Percentiles rank a stretch among this genome's conserved stretches.
Conservation (phyloP, 805 yeast species). For the Starmerella cellae region DNA sequence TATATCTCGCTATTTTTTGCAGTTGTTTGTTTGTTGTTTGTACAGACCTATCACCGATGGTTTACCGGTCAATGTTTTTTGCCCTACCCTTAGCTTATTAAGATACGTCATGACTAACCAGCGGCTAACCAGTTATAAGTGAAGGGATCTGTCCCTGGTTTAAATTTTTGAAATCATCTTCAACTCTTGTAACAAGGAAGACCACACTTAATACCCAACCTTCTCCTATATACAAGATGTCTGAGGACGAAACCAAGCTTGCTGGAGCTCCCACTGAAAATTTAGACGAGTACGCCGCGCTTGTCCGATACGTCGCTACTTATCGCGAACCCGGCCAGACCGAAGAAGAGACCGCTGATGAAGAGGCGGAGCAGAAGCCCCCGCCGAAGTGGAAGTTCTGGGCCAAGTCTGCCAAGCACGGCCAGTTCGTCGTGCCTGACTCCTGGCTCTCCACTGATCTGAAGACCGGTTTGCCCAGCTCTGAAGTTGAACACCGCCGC, state of each 20-base stretch:
- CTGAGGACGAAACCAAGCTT: slow-evolving; percentile 22
- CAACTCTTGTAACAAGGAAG: slow-evolving; percentile 17
- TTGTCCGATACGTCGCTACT: slow-evolving; percentile 28
- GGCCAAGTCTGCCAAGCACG: slow-evolving; percentile 39
- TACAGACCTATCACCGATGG: slow-evolving; percentile 13
- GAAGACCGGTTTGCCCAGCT: slow-evolving; percentile 56
- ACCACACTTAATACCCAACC: slow-evolving; percentile 17
- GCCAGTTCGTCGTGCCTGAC: slow-evolving; percentile 47
- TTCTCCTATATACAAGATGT: slow-evolving; percentile 23
- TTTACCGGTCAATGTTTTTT: slow-evolving; percentile 17
- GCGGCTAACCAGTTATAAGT: slow-evolving; percentile 12
- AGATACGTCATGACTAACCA: slow-evolving; percentile 13
- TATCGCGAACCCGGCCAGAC: slow-evolving; percentile 31
- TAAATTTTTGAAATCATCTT: slow-evolving; percentile 6
- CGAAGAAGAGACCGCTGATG: slow-evolving; percentile 40
- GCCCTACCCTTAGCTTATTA: slow-evolving; percentile 14
- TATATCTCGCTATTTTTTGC: not conserved
- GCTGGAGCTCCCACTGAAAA: slow-evolving; percentile 31
- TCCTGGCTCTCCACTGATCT: slow-evolving; percentile 73
- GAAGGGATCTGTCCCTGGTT: not conserved
- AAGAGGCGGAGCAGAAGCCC: slow-evolving; percentile 44
- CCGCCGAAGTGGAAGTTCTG: slow-evolving; percentile 49
- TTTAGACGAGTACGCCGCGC: slow-evolving; percentile 29
- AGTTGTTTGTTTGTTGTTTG: slow-evolving; percentile 16
- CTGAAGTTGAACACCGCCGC: slow-evolving; percentile 70